phyloP scores from a whole-genome alignment of 1,139 yeast species.

The Suhomyces coccinellae region DNA sequence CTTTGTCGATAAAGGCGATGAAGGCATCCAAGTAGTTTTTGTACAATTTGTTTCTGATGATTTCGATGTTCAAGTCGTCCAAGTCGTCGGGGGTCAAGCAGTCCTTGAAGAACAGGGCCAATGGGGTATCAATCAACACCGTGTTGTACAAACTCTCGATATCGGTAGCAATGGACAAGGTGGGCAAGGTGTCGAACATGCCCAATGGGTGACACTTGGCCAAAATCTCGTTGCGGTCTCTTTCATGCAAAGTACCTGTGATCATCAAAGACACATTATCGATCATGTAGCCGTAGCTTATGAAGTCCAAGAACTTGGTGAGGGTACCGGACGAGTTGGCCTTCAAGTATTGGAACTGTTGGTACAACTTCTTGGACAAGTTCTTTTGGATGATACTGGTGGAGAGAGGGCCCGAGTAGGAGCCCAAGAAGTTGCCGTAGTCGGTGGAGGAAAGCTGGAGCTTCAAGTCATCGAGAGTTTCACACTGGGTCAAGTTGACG shows the following conservation, averaged over 20 bases:
- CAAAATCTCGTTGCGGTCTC: conserved; percentile 84
- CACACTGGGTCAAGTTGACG: conserved; percentile 92
- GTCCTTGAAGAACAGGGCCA: conserved; percentile 93
- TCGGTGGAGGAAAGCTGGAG: conserved; percentile 94
- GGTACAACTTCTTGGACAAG: conserved; percentile 71
- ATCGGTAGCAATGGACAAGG: conserved; percentile 91
- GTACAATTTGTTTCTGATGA: conserved; percentile 86
- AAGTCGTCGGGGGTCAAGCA: conserved; percentile 91
- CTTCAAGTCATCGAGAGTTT: conserved; percentile 88
- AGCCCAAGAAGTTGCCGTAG: conserved; percentile 86
- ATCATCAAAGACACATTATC: conserved; percentile 95
- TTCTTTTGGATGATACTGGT: conserved; percentile 82
- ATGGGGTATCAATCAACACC: conserved; percentile 94
- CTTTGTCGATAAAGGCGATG: conserved; percentile 57
- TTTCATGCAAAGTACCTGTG: conserved; percentile 94
- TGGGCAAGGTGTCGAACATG: conserved; percentile 97
- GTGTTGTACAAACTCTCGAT: conserved; percentile 88
- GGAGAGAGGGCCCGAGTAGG: conserved; percentile 76
- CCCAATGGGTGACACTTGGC: conserved; percentile 95
- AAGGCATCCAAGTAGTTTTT: conserved; percentile 93
- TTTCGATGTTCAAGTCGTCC: conserved; percentile 93
- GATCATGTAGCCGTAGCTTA: conserved; percentile 96
- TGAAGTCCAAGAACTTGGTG: conserved; percentile 81
- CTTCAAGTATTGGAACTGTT: conserved; percentile 82
- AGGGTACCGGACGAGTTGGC: conserved; percentile 82